Conservation (phyloP, 176 grass and related monocot genomes). For the Phyllostachys edulis region DNA sequence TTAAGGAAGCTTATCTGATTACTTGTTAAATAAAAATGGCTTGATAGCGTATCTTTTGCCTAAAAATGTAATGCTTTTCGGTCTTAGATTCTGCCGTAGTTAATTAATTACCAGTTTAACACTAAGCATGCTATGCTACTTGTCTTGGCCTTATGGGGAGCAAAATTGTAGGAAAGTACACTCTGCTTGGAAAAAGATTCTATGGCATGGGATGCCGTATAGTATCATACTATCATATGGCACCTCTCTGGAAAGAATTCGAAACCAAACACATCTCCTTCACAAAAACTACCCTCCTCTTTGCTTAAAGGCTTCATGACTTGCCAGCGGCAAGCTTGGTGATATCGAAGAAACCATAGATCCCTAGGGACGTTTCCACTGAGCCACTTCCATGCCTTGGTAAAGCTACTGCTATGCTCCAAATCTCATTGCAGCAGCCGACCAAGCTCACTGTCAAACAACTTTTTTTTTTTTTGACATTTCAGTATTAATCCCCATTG, state of each 20-base stretch:
- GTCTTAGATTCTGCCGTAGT: neutral
- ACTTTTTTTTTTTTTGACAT: neutral
- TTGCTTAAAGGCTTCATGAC: neutral
- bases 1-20: neutral
- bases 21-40: slow-evolving; percentile 20
- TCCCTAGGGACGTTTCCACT: neutral
- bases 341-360: neutral
- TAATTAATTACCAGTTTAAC: slow-evolving; percentile 10
- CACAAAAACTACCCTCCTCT: neutral
- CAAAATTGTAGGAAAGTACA: neutral
- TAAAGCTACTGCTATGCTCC: neutral
- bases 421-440: slow-evolving; percentile 10
- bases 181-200: neutral
- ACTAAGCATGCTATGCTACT: neutral
- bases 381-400: neutral
- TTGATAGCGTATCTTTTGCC: neutral
- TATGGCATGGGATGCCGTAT: neutral
- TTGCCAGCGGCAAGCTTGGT: neutral
- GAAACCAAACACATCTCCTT: neutral
- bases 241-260: neutral
- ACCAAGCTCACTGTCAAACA: slow-evolving; percentile 8
- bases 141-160: neutral
- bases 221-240: neutral
- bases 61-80: neutral
- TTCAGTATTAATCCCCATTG: neutral